These are phyloP conservation scores for Casuarina cunninghamiana DNA, from an alignment of 306 rosid genomes.

Conservation along the genomic window DNA sequence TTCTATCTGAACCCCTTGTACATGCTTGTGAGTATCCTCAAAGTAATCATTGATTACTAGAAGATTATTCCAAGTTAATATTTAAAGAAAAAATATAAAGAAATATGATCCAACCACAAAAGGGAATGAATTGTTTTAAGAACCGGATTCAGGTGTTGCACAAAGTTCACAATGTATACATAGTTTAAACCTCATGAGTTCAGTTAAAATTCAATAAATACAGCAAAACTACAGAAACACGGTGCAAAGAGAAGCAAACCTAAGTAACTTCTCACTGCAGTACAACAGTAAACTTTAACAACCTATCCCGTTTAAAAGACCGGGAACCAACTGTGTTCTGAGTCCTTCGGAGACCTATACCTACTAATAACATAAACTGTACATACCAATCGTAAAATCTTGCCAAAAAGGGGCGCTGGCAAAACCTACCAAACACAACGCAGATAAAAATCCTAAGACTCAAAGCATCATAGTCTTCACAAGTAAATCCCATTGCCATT, in stretches of 20 bases:
- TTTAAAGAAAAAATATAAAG: neutral
- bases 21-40: too few species aligned
- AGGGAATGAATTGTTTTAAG: neutral
- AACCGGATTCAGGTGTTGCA: neutral
- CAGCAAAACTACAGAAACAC: constrained; percentile 12
- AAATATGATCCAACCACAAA: neutral
- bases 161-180: neutral
- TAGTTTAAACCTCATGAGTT: neutral
- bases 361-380: constrained; percentile 47
- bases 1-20: too few species aligned
- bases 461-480: constrained; percentile 26
- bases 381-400: constrained; percentile 42
- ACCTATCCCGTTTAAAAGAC: constrained; percentile 59
- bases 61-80: too few species aligned
- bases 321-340: constrained; percentile 45
- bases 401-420: constrained; percentile 22
- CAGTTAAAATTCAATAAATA: neutral
- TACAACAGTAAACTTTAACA: constrained; percentile 21
- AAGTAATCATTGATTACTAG: too few species aligned
- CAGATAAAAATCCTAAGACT: neutral
- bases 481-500: constrained; percentile 57
- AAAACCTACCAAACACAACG: constrained; percentile 17
- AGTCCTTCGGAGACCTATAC: constrained; percentile 38
- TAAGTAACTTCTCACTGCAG: constrained; percentile 11
- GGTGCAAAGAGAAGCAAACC: neutral